Evolutionary conservation across 176 grass and related monocot species (phyloP).

Genomic region (Oryza officinalis): DNA sequence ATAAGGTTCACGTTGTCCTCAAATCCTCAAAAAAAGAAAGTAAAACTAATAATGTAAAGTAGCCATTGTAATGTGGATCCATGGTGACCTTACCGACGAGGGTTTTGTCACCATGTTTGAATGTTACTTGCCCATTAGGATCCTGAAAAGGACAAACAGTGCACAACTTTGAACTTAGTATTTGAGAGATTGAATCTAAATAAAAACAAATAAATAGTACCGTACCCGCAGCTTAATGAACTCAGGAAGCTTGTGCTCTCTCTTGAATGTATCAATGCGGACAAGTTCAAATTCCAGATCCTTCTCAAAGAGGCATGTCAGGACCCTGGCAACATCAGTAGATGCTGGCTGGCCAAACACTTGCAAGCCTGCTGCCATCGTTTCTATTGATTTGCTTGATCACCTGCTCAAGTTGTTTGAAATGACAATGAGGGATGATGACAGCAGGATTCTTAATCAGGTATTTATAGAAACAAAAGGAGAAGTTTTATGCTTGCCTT

Average conservation of each 20-base stretch:
- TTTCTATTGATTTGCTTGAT: conserved; percentile 44
- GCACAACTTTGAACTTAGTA: neutral
- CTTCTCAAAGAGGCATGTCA: conserved; percentile 92
- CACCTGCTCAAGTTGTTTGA: conserved; percentile 30
- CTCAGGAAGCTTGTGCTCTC: conserved; percentile 67
- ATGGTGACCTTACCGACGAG: conserved; percentile 56
- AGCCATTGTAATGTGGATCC: neutral
- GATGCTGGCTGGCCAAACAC: conserved; percentile 82
- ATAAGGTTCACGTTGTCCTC: conserved; percentile 12
- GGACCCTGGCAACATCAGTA: conserved; percentile 78
- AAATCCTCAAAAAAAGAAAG: conserved; percentile 13
- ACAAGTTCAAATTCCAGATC: conserved; percentile 77
- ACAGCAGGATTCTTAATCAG: conserved; percentile 25
- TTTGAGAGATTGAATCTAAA: conserved; percentile 13
- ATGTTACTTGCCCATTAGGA: conserved; percentile 81
- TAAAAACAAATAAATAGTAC: neutral
- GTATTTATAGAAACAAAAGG: conserved; percentile 56
- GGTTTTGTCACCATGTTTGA: conserved; percentile 74
- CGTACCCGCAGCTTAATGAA: conserved; percentile 70
- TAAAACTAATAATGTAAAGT: neutral
- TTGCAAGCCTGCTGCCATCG: conserved; percentile 60
- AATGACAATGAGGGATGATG: conserved; percentile 35
- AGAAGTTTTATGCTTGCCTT: conserved; percentile 68
- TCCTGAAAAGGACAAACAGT: conserved; percentile 50
- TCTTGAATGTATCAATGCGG: conserved; percentile 74